These are phyloP conservation scores for Cystobasidium sp. DNA, from an alignment of 1,284 basidiomycete species.

Conservation along the genomic window DNA sequence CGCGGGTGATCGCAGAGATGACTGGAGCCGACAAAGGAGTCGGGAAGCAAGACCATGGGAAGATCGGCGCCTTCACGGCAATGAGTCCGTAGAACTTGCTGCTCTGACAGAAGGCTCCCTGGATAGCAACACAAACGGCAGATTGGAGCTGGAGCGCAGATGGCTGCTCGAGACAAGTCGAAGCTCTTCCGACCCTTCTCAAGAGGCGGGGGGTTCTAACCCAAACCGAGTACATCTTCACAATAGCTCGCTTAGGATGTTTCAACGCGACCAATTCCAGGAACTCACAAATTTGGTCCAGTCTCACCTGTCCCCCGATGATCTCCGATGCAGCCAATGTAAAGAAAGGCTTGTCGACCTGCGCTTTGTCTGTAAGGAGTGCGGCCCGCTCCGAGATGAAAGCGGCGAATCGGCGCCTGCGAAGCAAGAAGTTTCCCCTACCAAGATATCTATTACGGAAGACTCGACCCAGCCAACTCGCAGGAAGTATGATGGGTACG, in stretches of 20 bases:
- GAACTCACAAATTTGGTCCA: background rate
- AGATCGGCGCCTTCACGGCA: background rate
- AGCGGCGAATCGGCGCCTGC: background rate
- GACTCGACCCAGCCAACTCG: background rate
- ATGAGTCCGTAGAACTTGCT: background rate
- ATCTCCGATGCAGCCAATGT: background rate
- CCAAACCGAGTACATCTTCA: background rate
- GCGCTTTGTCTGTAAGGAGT: slow-evolving; percentile 8
- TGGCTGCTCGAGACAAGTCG: background rate
- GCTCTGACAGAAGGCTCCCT: slow-evolving; percentile 2
- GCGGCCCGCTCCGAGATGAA: background rate
- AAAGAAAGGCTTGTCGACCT: background rate
- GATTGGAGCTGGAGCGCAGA: background rate
- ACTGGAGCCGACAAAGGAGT: too few species aligned
- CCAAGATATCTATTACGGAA: background rate
- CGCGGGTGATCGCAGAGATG: too few species aligned
- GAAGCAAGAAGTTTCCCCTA: background rate
- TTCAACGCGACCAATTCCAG: background rate
- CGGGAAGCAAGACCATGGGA: too few species aligned
- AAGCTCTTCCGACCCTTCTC: background rate
- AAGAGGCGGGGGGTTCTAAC: background rate
- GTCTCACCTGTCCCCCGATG: background rate
- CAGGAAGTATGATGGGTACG: background rate
- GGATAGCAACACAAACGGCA: background rate
- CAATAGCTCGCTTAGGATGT: background rate